Evolutionary conservation across 257 asterid genomes (phyloP), one percentile per base, ranked within the genome.

Genomic region (Paulownia fortunei): DNA sequence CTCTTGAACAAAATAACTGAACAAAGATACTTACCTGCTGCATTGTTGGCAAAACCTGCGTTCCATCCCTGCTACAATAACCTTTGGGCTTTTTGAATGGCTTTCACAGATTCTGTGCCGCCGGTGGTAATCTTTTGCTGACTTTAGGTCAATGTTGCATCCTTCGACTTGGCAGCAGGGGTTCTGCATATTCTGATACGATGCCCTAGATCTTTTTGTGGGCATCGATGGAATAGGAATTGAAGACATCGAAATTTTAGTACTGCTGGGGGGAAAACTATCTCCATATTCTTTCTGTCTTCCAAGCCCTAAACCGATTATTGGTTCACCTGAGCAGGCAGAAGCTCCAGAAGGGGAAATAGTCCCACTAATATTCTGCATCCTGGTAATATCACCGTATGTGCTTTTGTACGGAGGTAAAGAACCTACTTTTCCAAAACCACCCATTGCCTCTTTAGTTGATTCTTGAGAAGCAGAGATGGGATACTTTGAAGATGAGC

Each of bases 1-100:
- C 36, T 1, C 36, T 30, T 4, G 36, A 30, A n/a, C 16, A 36
- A 30, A 9, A 3, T n/a, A n/a, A n/a, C n/a, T n/a, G 30, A 64
- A 44, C 5, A n/a, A 8, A 55, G 7, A 39, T 1, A 8, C 1
- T 51, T 80, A 79, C 97, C 94, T 90, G 97, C 97, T 92, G 84
- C 98, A 93, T 75, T 90, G 97, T 54, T 92, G 98, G 86, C 96
- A 93, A 49, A 93, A 93, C 7, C 96, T 82, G 6, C 87, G 91
- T 23, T 90, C 95, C 69, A 87, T 61, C 4, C 98, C 97, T 0
- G 88, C 88, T 0, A 93, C 91, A 4, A 84, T 42, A 8, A 91
- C 96, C 81, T 46, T 84, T 0, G 96, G 92, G 82, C 91, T 86
- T 67, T 89, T 93, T 8, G 97, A 91, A 70, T 93, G 97, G 32